These are phyloP conservation scores for Zygnema circumcarinatum DNA, from an alignment of 139 green algal genomes.

Conservation along the genomic window DNA sequence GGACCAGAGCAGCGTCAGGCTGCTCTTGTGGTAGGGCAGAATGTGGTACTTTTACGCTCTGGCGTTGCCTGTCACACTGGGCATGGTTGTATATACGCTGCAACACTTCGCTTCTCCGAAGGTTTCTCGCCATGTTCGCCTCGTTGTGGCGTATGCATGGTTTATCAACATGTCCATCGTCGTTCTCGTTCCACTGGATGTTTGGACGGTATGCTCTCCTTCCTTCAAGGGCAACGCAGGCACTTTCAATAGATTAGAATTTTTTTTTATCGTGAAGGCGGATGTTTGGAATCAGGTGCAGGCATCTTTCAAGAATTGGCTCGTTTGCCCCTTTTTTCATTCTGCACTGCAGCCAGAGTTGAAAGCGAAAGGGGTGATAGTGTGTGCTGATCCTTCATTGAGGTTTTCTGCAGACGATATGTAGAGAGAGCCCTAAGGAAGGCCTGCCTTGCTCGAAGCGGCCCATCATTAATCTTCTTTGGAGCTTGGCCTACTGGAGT, in stretches of 20 bases:
- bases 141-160: conserved; percentile 75
- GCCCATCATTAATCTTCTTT: conserved; percentile 28
- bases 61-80: conserved; percentile 39
- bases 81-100: conserved; percentile 52
- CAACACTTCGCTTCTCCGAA: conserved; percentile 49
- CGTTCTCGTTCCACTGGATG: conserved; percentile 83
- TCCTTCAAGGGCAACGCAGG: no score
- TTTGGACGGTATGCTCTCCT: conserved; percentile 63
- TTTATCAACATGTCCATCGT: conserved; percentile 84
- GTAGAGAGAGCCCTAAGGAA: not conserved
- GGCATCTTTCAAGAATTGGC: no score
- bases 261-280: no score
- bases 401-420: conserved; percentile 43
- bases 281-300: no score
- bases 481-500: conserved; percentile 58
- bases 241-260: no score
- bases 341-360: no score
- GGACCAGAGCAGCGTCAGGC: no score
- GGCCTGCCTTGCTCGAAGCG: not conserved
- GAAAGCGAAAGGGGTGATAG: no score
- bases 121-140: conserved; percentile 20
- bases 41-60: conserved; percentile 59
- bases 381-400: no score
- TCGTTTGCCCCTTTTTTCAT: no score
- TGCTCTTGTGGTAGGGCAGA: not conserved